These are phyloP conservation scores for Coleophoma eucalyptorum DNA, from an alignment of 2,329 filamentous ascomycete genomes.

Conservation along the genomic window DNA sequence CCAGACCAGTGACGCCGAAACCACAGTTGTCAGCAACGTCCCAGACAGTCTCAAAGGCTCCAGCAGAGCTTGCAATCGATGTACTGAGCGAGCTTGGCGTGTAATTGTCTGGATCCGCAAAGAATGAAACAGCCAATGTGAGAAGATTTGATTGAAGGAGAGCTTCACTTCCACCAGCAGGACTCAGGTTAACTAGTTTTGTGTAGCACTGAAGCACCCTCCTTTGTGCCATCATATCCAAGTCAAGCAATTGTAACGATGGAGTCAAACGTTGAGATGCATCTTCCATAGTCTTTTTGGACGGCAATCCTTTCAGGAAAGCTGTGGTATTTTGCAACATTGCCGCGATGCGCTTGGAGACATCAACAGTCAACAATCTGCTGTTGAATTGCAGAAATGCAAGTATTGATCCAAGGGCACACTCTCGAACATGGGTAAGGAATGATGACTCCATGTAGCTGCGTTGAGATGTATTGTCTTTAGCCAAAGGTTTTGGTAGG, in stretches of 20 bases:
- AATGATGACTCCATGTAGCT: conserved; percentile 89
- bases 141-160: conserved; percentile 88
- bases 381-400: conserved; percentile 94
- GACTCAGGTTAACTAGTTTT: conserved; percentile 84
- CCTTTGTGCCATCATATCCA: conserved; percentile 88
- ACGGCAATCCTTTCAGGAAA: conserved; percentile 81
- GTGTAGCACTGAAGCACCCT: conserved; percentile 94
- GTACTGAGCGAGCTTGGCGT: conserved; percentile 80
- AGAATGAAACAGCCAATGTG: conserved; percentile 83
- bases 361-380: conserved; percentile 85
- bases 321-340: conserved; percentile 95
- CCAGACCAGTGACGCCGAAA: conserved; percentile 86
- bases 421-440: conserved; percentile 90
- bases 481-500: conserved; percentile 87
- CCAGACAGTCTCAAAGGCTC: conserved; percentile 91
- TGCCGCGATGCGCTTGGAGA: conserved; percentile 84
- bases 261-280: conserved; percentile 79
- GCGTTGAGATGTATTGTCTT: conserved; percentile 81
- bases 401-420: conserved; percentile 84
- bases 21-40: conserved; percentile 92
- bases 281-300: conserved; percentile 83
- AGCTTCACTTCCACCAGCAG: conserved; percentile 78
- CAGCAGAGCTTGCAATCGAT: conserved; percentile 86
- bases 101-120: conserved; percentile 90
- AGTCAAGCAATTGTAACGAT: conserved; percentile 82